phyloP scores from a whole-genome alignment of 306 rosid genomes.

The Cucurbita pepo region DNA sequence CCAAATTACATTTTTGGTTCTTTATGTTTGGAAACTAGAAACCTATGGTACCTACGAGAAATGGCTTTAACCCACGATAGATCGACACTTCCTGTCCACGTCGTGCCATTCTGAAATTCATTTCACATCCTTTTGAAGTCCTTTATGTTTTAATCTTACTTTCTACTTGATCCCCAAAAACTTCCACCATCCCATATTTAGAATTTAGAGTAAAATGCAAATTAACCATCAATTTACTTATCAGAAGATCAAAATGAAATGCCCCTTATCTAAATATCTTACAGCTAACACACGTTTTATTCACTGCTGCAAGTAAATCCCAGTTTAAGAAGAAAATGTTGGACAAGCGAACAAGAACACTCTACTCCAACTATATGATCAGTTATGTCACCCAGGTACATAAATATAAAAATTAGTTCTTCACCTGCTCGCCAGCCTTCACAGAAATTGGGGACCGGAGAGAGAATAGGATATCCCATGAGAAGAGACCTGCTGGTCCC shows the following conservation, averaged over 20 bases:
- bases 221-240: not conserved
- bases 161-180: not conserved
- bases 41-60: not conserved
- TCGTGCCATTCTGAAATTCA: not conserved
- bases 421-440: conserved; percentile 87
- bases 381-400: not conserved
- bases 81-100: not conserved
- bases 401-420: not conserved
- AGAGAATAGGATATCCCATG: conserved; percentile 76
- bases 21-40: too few relatives aligned
- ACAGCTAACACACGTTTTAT: not conserved
- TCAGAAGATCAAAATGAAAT: not conserved
- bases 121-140: not conserved
- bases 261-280: not conserved
- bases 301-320: not conserved
- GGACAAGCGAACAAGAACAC: not conserved
- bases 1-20: not conserved
- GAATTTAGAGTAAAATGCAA: not conserved
- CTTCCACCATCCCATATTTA: not conserved
- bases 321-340: not conserved
- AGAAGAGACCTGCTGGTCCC: conserved; percentile 88
- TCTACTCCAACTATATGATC: not conserved
- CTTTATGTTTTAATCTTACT: not conserved
- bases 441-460: conserved; percentile 61
- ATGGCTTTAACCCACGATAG: too few relatives aligned